Conservation (phyloP, 2,329 filamentous ascomycete species). For the Pseudocercospora vitis region DNA sequence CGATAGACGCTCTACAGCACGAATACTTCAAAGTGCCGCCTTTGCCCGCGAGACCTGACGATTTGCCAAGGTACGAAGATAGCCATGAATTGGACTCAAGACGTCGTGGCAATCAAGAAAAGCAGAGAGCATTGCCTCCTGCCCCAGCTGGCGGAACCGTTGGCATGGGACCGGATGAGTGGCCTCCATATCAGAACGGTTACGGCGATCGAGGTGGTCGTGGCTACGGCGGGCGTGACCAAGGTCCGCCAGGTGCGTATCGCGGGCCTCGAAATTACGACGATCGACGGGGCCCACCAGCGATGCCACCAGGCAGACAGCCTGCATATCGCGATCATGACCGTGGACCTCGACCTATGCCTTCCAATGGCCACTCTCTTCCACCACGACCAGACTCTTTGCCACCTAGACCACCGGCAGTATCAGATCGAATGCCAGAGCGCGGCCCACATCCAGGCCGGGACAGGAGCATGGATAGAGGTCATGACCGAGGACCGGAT, state of each 20-base stretch:
- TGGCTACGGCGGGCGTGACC: slow-evolving; percentile 33
- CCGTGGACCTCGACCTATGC: slow-evolving; percentile 18
- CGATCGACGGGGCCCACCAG: slow-evolving; percentile 27
- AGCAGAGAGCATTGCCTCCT: slow-evolving; percentile 79
- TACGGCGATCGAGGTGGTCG: slow-evolving; percentile 30
- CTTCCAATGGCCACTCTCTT: slow-evolving; percentile 36
- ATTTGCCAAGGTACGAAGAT: slow-evolving; percentile 89
- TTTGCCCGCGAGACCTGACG: slow-evolving; percentile 74
- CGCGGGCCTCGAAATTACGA: slow-evolving; percentile 31
- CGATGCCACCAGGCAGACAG: slow-evolving; percentile 25
- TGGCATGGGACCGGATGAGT: slow-evolving; percentile 67
- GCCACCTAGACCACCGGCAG: slow-evolving; percentile 29
- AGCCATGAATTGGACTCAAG: slow-evolving; percentile 89
- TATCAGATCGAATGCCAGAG: slow-evolving; percentile 16
- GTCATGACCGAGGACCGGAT: neutral
- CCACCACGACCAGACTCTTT: slow-evolving; percentile 24
- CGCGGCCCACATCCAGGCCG: slow-evolving; percentile 21
- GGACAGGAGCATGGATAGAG: slow-evolving; percentile 16
- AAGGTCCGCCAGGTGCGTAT: slow-evolving; percentile 39
- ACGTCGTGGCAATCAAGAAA: slow-evolving; percentile 76
- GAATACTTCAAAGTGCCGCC: slow-evolving; percentile 83
- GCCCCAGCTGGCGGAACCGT: slow-evolving; percentile 90
- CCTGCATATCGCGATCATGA: slow-evolving; percentile 33
- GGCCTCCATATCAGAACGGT: slow-evolving; percentile 46
- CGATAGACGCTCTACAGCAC: slow-evolving; percentile 88